These are phyloP conservation scores for Dentipellis sp. DNA, from an alignment of 768 basidiomycete species.

Conservation along the genomic window DNA sequence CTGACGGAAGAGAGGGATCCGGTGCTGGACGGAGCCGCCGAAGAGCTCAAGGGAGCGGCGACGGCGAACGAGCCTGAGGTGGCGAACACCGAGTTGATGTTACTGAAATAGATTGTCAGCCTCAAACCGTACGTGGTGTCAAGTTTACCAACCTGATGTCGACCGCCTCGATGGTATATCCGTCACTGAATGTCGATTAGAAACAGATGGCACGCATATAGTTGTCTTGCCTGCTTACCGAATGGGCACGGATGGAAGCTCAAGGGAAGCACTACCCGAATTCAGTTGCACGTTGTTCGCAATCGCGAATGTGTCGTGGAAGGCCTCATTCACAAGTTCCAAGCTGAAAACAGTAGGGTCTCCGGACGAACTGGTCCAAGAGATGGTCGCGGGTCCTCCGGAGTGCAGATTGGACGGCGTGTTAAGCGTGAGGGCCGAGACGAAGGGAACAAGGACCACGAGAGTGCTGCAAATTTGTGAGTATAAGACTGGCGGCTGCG, in stretches of 20 bases:
- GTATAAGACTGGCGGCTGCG: neutral
- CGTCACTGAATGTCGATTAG: neutral
- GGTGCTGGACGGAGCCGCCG: neutral
- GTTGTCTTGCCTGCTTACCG: neutral
- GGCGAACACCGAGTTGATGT: neutral
- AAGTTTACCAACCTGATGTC: slow-evolving; percentile 3
- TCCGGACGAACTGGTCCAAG: neutral
- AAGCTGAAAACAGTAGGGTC: slow-evolving; percentile 1
- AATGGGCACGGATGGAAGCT: slow-evolving; percentile 4
- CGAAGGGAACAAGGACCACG: slow-evolving; percentile 10
- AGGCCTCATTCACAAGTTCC: slow-evolving; percentile 2
- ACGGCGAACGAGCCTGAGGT: neutral
- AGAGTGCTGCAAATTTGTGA: neutral
- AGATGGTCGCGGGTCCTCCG: slow-evolving; percentile 2
- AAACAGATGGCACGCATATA: neutral
- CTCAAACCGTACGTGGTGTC: neutral
- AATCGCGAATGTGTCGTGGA: slow-evolving; percentile 10
- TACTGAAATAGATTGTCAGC: neutral
- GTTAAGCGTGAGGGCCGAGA: slow-evolving; percentile 1
- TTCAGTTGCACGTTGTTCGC: slow-evolving; percentile 7
- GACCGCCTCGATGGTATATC: slow-evolving; percentile 10
- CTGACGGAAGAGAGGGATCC: neutral
- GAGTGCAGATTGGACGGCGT: slow-evolving; percentile 1
- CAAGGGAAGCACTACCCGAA: neutral
- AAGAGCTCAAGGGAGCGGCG: slow-evolving; percentile 1